These are phyloP conservation scores for Geosmithia morbida DNA, from an alignment of 2,329 filamentous ascomycete genomes.

Conservation along the genomic window DNA sequence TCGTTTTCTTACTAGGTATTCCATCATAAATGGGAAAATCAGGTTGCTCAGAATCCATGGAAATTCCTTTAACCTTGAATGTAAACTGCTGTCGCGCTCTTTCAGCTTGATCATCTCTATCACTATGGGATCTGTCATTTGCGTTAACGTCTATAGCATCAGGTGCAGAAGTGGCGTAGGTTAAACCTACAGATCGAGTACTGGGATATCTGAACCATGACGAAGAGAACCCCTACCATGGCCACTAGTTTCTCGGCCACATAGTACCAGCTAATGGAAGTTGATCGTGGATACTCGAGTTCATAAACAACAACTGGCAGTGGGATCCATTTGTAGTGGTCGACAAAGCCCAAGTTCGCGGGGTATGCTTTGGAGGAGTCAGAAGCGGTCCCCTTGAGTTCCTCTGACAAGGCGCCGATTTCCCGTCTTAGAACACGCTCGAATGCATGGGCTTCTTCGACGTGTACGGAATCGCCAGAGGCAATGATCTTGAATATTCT, in stretches of 20 bases:
- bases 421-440: slow-evolving; percentile 52
- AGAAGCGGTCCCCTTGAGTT: slow-evolving; percentile 49
- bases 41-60: slow-evolving; percentile 65
- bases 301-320: slow-evolving; percentile 70
- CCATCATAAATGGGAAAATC: slow-evolving; percentile 65
- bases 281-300: slow-evolving; percentile 56
- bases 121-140: slow-evolving; percentile 45
- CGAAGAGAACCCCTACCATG: slow-evolving; percentile 56
- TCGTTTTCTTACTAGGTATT: slow-evolving; percentile 41
- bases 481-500: slow-evolving; percentile 48
- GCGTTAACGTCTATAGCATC: background rate
- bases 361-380: slow-evolving; percentile 42
- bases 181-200: slow-evolving; percentile 45
- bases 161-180: background rate
- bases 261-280: slow-evolving; percentile 59
- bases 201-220: slow-evolving; percentile 70
- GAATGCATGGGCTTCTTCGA: slow-evolving; percentile 49
- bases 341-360: slow-evolving; percentile 47
- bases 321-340: slow-evolving; percentile 60
- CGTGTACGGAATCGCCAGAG: slow-evolving; percentile 41
- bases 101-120: slow-evolving; percentile 53
- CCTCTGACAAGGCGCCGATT: slow-evolving; percentile 47
- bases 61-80: slow-evolving; percentile 49
- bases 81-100: slow-evolving; percentile 45
- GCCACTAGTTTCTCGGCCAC: slow-evolving; percentile 58